Evolutionary conservation across 2,329 filamentous ascomycete species (phyloP).

Genomic region (Sordariomycetes sp.): DNA sequence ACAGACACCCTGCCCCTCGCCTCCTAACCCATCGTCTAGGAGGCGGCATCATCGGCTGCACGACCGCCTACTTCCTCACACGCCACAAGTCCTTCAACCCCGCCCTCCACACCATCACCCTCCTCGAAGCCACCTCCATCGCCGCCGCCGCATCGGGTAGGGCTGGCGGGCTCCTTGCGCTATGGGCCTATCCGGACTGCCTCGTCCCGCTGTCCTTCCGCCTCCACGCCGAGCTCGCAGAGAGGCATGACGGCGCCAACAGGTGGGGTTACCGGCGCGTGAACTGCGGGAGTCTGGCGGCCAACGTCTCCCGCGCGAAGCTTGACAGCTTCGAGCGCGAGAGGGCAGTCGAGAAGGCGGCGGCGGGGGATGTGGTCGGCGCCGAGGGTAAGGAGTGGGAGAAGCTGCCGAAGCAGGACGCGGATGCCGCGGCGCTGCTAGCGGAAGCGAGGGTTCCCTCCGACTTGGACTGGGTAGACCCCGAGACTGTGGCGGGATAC

Average conservation of each 20-base stretch:
- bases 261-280: slow-evolving; percentile 80
- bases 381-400: slow-evolving; percentile 34
- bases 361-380: slow-evolving; percentile 6
- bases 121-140: slow-evolving; percentile 75
- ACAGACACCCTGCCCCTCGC: background rate
- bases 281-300: slow-evolving; percentile 50
- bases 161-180: slow-evolving; percentile 76
- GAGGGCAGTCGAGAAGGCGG: slow-evolving; percentile 5
- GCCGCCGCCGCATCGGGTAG: slow-evolving; percentile 92
- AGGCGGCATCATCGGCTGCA: slow-evolving; percentile 85
- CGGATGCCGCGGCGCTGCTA: slow-evolving; percentile 29
- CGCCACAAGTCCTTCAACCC: slow-evolving; percentile 72
- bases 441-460: slow-evolving; percentile 51
- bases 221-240: slow-evolving; percentile 73
- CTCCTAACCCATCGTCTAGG: slow-evolving; percentile 31
- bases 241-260: slow-evolving; percentile 63
- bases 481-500: slow-evolving; percentile 53
- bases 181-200: slow-evolving; percentile 80
- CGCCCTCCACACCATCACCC: slow-evolving; percentile 61
- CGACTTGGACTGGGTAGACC: slow-evolving; percentile 76
- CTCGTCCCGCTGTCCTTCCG: slow-evolving; percentile 79
- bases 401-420: slow-evolving; percentile 47
- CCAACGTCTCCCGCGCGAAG: slow-evolving; percentile 21
- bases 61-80: slow-evolving; percentile 82
- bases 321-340: slow-evolving; percentile 13